Evolutionary conservation across 2,329 filamentous ascomycete genomes (phyloP).

Genomic region (Scedosporium aurantiacum): DNA sequence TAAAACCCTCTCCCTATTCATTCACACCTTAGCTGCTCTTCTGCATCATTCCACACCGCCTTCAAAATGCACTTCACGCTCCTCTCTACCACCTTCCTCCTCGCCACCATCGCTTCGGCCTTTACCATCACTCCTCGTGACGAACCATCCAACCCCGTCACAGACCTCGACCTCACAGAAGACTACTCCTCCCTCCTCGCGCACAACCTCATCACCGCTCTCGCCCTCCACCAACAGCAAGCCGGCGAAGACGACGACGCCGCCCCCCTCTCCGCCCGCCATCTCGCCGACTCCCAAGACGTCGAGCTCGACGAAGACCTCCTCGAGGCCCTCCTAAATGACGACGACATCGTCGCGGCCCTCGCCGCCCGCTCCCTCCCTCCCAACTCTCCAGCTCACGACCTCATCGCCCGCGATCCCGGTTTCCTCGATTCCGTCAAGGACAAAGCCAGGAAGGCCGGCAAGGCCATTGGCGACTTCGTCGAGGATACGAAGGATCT

Average conservation of each 20-base stretch:
- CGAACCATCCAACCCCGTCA: neutral
- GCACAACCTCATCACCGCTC: neutral
- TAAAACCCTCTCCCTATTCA: neutral
- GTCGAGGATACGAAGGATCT: neutral
- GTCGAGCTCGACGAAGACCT: neutral
- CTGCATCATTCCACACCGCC: neutral
- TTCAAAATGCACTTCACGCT: neutral
- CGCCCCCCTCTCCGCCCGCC: neutral
- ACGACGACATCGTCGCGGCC: neutral
- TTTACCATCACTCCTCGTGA: neutral
- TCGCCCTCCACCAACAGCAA: neutral
- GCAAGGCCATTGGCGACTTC: neutral
- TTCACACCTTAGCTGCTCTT: neutral
- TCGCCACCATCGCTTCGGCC: neutral
- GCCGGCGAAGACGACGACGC: neutral
- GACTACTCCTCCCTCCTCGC: neutral
- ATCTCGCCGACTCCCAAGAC: neutral
- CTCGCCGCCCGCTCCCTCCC: neutral
- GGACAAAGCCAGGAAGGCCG: neutral
- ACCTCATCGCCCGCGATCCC: neutral
- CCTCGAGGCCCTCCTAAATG: neutral
- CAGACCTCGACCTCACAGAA: neutral
- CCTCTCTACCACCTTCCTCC: neutral
- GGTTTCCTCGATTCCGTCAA: neutral
- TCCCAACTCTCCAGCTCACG: neutral